Conservation (phyloP, 2,329 filamentous ascomycete species). For the Hypoxylon sp. region DNA sequence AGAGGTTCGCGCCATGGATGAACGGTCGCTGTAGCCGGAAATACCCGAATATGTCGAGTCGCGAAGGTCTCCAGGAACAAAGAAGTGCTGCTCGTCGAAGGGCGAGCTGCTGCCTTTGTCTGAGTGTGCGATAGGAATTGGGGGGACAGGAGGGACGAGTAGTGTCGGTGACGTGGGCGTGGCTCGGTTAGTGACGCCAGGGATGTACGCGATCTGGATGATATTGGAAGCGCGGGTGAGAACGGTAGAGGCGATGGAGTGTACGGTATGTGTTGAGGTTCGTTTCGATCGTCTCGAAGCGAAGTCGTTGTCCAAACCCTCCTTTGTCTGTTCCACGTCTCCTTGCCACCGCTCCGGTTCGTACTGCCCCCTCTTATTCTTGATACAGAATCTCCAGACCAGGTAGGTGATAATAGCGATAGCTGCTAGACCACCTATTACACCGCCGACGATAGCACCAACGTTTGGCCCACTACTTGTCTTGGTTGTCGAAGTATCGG, state of each 20-base stretch:
- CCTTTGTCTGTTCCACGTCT: conserved; percentile 66
- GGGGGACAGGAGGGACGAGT: conserved; percentile 92
- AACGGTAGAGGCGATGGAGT: conserved; percentile 95
- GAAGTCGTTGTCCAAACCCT: conserved; percentile 50
- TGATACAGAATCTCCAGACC: conserved; percentile 90
- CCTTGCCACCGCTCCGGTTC: conserved; percentile 71
- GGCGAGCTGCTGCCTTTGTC: conserved; percentile 69
- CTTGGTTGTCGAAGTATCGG: conserved; percentile 18
- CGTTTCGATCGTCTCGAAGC: conserved; percentile 71
- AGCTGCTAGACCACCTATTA: conserved; percentile 84
- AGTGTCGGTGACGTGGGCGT: conserved; percentile 84
- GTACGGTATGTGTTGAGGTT: conserved; percentile 86
- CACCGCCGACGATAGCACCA: conserved; percentile 91
- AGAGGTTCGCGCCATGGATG: conserved; percentile 71
- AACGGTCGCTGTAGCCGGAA: conserved; percentile 73
- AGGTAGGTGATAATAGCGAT: conserved; percentile 83
- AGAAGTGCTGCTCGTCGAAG: conserved; percentile 88
- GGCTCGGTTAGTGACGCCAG: conserved; percentile 93
- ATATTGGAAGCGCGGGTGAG: conserved; percentile 97
- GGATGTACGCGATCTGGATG: conserved; percentile 99
- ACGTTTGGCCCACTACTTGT: conserved; percentile 71
- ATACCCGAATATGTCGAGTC: conserved; percentile 91
- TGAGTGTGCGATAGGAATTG: conserved; percentile 81
- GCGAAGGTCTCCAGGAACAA: conserved; percentile 89
- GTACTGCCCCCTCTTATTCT: conserved; percentile 78